phyloP scores from a whole-genome alignment of 2,329 filamentous ascomycete species.

The Colletotrichum sp. region DNA sequence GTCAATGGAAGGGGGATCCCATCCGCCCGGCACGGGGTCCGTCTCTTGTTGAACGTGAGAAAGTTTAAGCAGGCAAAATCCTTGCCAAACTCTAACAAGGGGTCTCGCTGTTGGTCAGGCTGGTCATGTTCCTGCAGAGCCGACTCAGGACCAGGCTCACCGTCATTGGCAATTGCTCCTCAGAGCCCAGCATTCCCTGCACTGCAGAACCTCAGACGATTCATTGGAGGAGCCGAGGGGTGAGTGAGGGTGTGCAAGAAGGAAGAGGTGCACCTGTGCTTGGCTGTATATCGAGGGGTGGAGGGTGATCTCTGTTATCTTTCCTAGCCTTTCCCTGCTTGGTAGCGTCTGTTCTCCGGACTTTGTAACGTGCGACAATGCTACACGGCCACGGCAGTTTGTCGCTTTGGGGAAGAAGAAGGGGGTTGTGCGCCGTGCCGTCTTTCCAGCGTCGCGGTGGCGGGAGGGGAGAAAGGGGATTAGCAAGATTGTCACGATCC shows the following conservation, averaged over 20 bases:
- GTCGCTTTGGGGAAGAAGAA: background rate
- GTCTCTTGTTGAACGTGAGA: background rate
- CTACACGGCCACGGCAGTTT: background rate
- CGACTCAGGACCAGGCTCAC: background rate
- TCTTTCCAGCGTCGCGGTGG: constrained; percentile 3
- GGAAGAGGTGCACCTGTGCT: background rate
- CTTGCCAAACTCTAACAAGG: background rate
- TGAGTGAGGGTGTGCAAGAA: background rate
- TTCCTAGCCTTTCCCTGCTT: background rate
- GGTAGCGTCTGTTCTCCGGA: background rate
- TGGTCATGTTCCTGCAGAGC: constrained; percentile 1
- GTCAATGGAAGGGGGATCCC: background rate
- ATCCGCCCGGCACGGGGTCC: background rate
- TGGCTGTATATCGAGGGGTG: background rate
- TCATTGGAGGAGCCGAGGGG: background rate
- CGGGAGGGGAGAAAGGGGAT: background rate
- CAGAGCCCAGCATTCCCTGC: background rate
- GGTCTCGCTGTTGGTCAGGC: background rate
- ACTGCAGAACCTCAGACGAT: constrained; percentile 16
- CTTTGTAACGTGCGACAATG: background rate
- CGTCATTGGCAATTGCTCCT: background rate
- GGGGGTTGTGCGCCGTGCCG: background rate
- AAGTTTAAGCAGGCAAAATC: background rate
- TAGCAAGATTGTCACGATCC: background rate
- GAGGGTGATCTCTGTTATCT: background rate